Percentiles rank a stretch among this genome's conserved stretches.
These are phyloP conservation scores for Pharus latifolius DNA, from an alignment of 176 grass and related monocot species.

Conservation along the genomic window DNA sequence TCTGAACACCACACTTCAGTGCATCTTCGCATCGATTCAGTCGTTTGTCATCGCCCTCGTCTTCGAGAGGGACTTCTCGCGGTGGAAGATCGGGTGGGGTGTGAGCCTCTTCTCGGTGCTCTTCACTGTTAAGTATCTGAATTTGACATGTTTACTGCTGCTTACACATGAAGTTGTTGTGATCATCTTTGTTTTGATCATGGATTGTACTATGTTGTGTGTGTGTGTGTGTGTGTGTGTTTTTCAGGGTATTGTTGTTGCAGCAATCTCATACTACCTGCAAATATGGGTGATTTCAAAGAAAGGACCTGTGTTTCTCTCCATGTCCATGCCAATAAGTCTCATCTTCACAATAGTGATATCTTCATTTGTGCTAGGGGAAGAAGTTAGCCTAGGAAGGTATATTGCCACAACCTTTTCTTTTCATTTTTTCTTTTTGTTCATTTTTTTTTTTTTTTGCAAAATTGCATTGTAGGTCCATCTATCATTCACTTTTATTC, in stretches of 20 bases:
- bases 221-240: neutral
- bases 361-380: constrained; percentile 49
- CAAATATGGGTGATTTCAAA: constrained; percentile 69
- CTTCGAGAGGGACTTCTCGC: constrained; percentile 57
- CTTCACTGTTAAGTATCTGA: constrained; percentile 31
- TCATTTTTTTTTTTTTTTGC: no score
- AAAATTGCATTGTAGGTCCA: neutral
- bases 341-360: constrained; percentile 56
- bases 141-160: neutral
- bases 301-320: constrained; percentile 59
- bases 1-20: constrained; percentile 60
- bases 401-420: neutral
- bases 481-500: no score
- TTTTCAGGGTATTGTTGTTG: constrained; percentile 41
- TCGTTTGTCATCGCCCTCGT: constrained; percentile 37
- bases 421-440: no score
- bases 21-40: constrained; percentile 48
- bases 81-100: constrained; percentile 48
- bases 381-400: constrained; percentile 54
- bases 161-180: no score
- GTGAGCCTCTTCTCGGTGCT: constrained; percentile 35
- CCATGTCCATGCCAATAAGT: constrained; percentile 51
- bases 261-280: constrained; percentile 50
- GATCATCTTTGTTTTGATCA: no score
- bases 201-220: neutral